Conservation (phyloP, 106 monocot genomes). For the Allium fistulosum region DNA sequence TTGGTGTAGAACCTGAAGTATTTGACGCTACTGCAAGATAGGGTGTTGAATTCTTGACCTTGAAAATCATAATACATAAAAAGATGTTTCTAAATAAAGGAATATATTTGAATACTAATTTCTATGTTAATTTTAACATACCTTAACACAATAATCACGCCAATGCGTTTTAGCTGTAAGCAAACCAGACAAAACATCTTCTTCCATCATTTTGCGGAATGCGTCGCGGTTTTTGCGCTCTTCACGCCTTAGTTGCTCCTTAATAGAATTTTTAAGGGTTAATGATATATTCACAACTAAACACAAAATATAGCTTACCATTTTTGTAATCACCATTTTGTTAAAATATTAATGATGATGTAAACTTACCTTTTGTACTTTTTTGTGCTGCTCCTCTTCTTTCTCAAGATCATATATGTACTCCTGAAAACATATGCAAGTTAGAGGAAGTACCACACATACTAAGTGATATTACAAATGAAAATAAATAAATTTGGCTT, state of each 20-base stretch:
- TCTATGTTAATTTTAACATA: conserved; percentile 10
- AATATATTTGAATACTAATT: neutral
- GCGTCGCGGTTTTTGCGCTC: conserved; percentile 96
- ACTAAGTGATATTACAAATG: neutral
- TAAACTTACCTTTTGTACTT: conserved; percentile 62
- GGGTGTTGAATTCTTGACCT: conserved; percentile 64
- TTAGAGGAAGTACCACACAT: conserved; percentile 1
- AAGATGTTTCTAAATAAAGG: neutral
- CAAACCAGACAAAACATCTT: conserved; percentile 53
- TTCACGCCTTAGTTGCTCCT: conserved; percentile 66
- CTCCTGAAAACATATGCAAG: conserved; percentile 47
- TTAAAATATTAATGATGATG: too few species aligned
- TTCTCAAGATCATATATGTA: conserved; percentile 88
- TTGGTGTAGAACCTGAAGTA: conserved; percentile 89
- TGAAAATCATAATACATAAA: neutral
- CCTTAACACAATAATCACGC: conserved; percentile 93
- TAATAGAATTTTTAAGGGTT: neutral
- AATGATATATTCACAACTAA: neutral
- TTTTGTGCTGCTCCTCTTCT: conserved; percentile 91
- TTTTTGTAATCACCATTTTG: too few species aligned
- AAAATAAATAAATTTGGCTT: conserved; percentile 2
- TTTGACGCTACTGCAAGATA: conserved; percentile 77
- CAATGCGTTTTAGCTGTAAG: conserved; percentile 93
- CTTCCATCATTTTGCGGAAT: conserved; percentile 87
- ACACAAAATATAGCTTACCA: neutral